A percentile compares a stretch with the other conserved stretches of the same genome.
phyloP scores from a whole-genome alignment of 164 flowering plant species.

The Cinnamomum micranthum region DNA sequence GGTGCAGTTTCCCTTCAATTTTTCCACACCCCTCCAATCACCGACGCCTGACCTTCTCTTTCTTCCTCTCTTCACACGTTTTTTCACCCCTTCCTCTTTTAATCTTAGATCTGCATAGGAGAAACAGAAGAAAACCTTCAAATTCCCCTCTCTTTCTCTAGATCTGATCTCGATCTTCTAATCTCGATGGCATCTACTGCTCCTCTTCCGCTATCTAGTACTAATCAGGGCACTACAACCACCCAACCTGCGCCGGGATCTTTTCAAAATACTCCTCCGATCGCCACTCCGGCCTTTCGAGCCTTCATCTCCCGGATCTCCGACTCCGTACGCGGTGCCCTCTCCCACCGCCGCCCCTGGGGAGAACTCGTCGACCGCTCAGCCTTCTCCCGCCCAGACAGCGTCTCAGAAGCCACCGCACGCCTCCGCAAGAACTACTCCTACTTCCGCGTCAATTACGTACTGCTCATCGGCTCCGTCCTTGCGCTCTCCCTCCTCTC shows the following conservation, averaged over 20 bases:
- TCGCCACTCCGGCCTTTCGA: slow-evolving; percentile 62
- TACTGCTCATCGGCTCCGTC: slow-evolving; percentile 36
- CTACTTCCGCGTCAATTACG: slow-evolving; percentile 75
- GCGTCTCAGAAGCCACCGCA: slow-evolving; percentile 60
- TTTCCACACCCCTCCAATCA: not conserved
- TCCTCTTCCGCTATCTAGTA: not conserved
- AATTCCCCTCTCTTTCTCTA: not conserved
- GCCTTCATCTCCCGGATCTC: slow-evolving; percentile 47
- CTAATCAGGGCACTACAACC: not conserved
- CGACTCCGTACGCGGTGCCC: slow-evolving; percentile 46
- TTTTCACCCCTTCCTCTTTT: not conserved
- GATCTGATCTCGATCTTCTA: not conserved
- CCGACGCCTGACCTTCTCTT: not conserved
- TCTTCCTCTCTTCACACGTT: not conserved
- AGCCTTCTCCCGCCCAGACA: slow-evolving; percentile 57
- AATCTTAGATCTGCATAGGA: not conserved
- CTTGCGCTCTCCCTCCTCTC: slow-evolving; percentile 65
- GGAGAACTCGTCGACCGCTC: slow-evolving; percentile 64
- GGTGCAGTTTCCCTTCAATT: not conserved
- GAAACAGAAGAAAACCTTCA: not conserved
- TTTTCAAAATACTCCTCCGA: slow-evolving; percentile 28
- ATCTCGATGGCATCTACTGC: not conserved
- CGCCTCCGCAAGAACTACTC: slow-evolving; percentile 71
- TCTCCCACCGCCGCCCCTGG: slow-evolving; percentile 77
- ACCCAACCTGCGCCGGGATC: not conserved